A percentile compares a stretch with the other conserved stretches of the same genome.
phyloP scores from a whole-genome alignment of 75 land plant species.

The Selaginella moellendorffii region DNA sequence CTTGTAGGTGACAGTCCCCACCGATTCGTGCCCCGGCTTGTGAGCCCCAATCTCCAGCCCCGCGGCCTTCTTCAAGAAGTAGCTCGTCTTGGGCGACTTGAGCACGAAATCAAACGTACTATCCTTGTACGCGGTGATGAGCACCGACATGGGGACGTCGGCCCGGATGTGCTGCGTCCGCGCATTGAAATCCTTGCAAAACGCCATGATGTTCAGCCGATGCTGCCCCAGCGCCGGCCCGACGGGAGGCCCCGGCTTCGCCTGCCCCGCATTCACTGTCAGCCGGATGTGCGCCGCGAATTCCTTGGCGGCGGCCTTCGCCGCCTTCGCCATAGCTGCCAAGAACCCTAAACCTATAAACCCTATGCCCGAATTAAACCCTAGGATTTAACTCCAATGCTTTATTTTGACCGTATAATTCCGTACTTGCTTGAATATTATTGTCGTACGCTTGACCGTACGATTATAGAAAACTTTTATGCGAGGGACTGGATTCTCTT shows the following conservation, averaged over 20 bases:
- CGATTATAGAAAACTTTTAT: too few relatives aligned
- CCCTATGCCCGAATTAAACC: too few relatives aligned
- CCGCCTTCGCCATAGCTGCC: constrained; percentile 1
- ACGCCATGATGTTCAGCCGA: constrained; percentile 84
- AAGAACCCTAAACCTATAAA: background rate
- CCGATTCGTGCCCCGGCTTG: constrained; percentile 57
- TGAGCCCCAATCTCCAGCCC: constrained; percentile 63
- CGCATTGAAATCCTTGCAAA: constrained; percentile 97
- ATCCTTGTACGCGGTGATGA: constrained; percentile 81
- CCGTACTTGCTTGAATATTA: too few relatives aligned
- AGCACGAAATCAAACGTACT: constrained; percentile 79
- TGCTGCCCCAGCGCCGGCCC: constrained; percentile 93
- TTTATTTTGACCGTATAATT: too few relatives aligned
- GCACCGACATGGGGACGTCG: constrained; percentile 85
- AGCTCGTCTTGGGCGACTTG: constrained; percentile 67
- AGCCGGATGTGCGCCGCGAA: constrained; percentile 73
- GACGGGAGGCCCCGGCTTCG: constrained; percentile 88
- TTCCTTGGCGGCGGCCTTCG: background rate
- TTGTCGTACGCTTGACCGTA: too few relatives aligned
- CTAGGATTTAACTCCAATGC: too few relatives aligned
- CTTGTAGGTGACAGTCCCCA: constrained; percentile 41
- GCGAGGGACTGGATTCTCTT: background rate
- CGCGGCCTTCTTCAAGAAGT: constrained; percentile 90
- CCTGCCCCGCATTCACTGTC: constrained; percentile 75
- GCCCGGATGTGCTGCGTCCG: constrained; percentile 79